Evolutionary conservation across 768 basidiomycete genomes (phyloP), one percentile per base, ranked within the genome.

Genomic region (Podaxis pistillaris): DNA sequence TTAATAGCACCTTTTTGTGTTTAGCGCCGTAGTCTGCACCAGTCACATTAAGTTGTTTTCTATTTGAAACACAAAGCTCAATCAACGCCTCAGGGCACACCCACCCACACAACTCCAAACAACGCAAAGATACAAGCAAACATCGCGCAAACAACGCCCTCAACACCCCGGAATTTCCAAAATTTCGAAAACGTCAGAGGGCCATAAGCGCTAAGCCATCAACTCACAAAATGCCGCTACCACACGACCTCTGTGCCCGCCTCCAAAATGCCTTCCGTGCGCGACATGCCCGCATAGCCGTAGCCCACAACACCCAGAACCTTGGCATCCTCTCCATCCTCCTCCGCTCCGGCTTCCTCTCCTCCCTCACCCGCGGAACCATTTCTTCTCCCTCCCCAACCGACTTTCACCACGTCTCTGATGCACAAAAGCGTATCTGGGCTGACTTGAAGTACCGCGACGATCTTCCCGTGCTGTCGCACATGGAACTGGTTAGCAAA

Each of bases 391-490:
- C 94, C 1, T 83, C 83, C 17, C 94, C 95, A 0, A 65, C 69
- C 3, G 79, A 79, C 13, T 98, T 95, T 72, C 68, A 78, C 60
- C 65, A 70, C 1, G 87, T 82, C 11, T 77, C 81, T 64, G 85
- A 89, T 33, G 81, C 87, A 1, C 82, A 94, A 61, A 83, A 83
- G 36, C 86, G 94, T 40, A 91, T 98, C 75, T 97, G 96, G 94
- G 93, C 93, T 1, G 86, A 89, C 56, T 86, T 98, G 66, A 99
- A 99, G 77, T 96, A 96, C 78, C 85, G 96, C 55, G 87, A 93
- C 67, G 93, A 97, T 73, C 80, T 85, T 33, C 93, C 95, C 4
- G 93, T 98, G 22, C 79, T 99, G 64, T 79, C 77, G 57, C 70
- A 81, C 66, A 94, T 98, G 88, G 77, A 84, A 54, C 84, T 96